Evolutionary conservation across 2,329 filamentous ascomycete species (phyloP), one percentile per base, ranked within the genome.

Genomic region (Verticillium tricorpus): DNA sequence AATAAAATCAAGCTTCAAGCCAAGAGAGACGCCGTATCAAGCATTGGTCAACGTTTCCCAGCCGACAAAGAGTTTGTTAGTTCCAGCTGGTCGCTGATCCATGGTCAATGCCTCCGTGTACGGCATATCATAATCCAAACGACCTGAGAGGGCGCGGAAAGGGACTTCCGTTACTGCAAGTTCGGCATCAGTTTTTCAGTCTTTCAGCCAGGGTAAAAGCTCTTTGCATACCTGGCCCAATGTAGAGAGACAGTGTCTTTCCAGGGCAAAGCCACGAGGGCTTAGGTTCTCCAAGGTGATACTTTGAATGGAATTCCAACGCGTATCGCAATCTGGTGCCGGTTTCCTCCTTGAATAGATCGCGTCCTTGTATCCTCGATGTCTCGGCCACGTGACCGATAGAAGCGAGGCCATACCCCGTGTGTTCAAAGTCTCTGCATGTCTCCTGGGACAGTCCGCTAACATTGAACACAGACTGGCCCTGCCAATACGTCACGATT

Each of bases 391-490:
- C 63, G 56, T 71, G 69, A 3, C 67, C 60, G 54, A 71, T 69
- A 8, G 68, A 70, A 2, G 68, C 61, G 22, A 71, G 55, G 12
- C 65, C 65, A 56, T 69, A 70, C 2, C 69, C 67, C 2, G 68
- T 71, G 58, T 71, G 69, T n/a, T 64, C 64, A 22, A 69, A 63
- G 58, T 71, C 69, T 45, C 69, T 67, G 55, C 69, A 71, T 17
- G 68, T 70, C 54, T 71, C 69, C 61, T 70, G 68, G 3, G 64
- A 61, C 34, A 68, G 58, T 17, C 69, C 67, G 56, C 63, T 63
- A 25, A 56, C 62, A 14, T 59, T 59, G 45, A 66, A 68, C 12
- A 28, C 57, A 32, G 45, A 57, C 57, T 67, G 67, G 17, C 63
- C 62, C 12, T 63, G 35, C 67, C 67, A 69, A 19, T 52, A 52